A percentile compares a stretch with the other conserved stretches of the same genome.
Evolutionary conservation across 306 rosid species (phyloP).

Genomic region (Vigna mungo): DNA sequence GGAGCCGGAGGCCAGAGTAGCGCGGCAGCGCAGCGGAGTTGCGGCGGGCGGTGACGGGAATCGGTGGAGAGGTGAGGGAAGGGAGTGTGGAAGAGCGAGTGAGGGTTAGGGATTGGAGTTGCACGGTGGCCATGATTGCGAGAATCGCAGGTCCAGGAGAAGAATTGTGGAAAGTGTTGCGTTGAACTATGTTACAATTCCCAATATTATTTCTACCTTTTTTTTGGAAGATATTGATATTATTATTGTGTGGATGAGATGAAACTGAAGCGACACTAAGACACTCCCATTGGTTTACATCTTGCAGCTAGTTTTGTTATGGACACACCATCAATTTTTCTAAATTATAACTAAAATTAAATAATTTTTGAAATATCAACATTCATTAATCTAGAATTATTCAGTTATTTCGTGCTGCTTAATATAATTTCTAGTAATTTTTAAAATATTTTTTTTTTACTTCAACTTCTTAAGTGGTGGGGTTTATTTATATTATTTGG

Average conservation of each 20-base stretch:
- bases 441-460: too few relatives aligned
- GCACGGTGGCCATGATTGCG: constrained; percentile 74
- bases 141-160: constrained; percentile 53
- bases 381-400: background rate
- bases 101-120: constrained; percentile 61
- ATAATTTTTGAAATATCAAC: background rate
- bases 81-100: constrained; percentile 60
- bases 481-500: background rate
- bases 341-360: background rate
- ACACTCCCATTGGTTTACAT: background rate
- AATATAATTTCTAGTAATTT: too few relatives aligned
- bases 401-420: too few relatives aligned
- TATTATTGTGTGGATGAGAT: constrained; percentile 33
- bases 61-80: constrained; percentile 51
- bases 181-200: background rate
- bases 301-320: background rate
- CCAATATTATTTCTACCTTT: background rate
- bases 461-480: too few relatives aligned
- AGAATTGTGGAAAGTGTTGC: constrained; percentile 1
- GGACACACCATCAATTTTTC: background rate
- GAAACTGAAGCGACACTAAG: background rate
- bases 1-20: constrained; percentile 65
- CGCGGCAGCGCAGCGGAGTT: constrained; percentile 48
- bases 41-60: constrained; percentile 48
- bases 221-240: background rate